Conservation (phyloP, 164 flowering plant genomes). For the Hamamelis virginiana region DNA sequence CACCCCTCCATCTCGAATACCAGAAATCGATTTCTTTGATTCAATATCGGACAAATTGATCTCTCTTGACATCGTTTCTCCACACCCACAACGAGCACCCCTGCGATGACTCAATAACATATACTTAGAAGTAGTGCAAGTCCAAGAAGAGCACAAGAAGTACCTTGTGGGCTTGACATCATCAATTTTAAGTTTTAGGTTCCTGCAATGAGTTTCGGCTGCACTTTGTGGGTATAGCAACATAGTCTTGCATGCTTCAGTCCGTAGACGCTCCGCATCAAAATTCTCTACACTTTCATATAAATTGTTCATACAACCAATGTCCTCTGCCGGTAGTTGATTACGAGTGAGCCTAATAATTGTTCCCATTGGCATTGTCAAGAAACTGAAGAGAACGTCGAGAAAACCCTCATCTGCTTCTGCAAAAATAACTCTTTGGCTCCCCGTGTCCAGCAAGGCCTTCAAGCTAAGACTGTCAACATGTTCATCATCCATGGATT, state of each 20-base stretch:
- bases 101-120: neutral
- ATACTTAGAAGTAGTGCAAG: neutral
- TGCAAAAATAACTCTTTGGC: constrained; percentile 8
- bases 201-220: no score
- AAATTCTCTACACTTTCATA: constrained; percentile 14
- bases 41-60: no score
- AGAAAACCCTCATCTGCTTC: constrained; percentile 15
- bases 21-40: no score
- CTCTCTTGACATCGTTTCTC: neutral
- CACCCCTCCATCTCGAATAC: neutral
- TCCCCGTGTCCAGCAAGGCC: constrained; percentile 17
- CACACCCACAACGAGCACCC: neutral
- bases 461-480: constrained; percentile 8
- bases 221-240: constrained; percentile 10
- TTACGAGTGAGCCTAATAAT: constrained; percentile 8
- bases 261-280: neutral
- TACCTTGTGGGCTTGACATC: neutral
- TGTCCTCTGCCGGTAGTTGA: neutral
- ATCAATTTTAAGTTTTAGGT: neutral
- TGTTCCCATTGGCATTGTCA: constrained; percentile 20
- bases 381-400: constrained; percentile 19
- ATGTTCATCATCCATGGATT: neutral
- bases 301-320: constrained; percentile 25
- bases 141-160: neutral
- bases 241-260: no score